These are phyloP conservation scores for Veloporphyrellus conicus DNA, from an alignment of 1,284 basidiomycete genomes.

Conservation along the genomic window DNA sequence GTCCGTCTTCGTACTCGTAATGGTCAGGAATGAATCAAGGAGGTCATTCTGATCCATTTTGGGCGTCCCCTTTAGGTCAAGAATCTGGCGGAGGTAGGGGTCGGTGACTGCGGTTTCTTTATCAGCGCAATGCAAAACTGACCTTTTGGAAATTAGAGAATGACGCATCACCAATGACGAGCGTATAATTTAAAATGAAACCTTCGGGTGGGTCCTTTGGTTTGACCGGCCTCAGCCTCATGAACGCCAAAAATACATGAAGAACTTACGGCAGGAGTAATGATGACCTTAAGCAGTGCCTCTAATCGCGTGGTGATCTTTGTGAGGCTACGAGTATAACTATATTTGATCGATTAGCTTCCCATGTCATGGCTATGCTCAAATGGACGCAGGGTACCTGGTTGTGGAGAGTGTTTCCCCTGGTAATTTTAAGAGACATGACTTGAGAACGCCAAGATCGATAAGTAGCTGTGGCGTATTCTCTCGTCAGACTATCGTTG, in stretches of 20 bases:
- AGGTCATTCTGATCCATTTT: slow-evolving; percentile 84
- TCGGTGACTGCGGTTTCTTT: slow-evolving; percentile 11
- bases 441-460: slow-evolving; percentile 85
- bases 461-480: slow-evolving; percentile 66
- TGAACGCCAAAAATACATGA: neutral
- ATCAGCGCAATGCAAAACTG: slow-evolving; percentile 4
- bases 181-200: slow-evolving; percentile 90
- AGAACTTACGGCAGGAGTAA: slow-evolving; percentile 75
- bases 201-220: slow-evolving; percentile 81
- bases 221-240: slow-evolving; percentile 1
- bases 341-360: slow-evolving; percentile 32
- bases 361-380: slow-evolving; percentile 3
- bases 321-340: slow-evolving; percentile 76
- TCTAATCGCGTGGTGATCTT: slow-evolving; percentile 81
- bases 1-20: slow-evolving; percentile 84
- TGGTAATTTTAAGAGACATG: slow-evolving; percentile 78
- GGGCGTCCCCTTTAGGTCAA: slow-evolving; percentile 92
- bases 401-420: slow-evolving; percentile 58
- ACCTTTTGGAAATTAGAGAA: slow-evolving; percentile 98
- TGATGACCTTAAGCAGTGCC: slow-evolving; percentile 88
- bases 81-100: slow-evolving; percentile 51
- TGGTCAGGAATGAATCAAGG: slow-evolving; percentile 85
- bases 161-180: slow-evolving; percentile 87
- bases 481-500: slow-evolving; percentile 11
- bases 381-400: slow-evolving; percentile 40